A percentile compares a stretch with the other conserved stretches of the same genome.
These are phyloP conservation scores for Closterium sp. DNA, from an alignment of 139 green algal genomes.

Conservation along the genomic window DNA sequence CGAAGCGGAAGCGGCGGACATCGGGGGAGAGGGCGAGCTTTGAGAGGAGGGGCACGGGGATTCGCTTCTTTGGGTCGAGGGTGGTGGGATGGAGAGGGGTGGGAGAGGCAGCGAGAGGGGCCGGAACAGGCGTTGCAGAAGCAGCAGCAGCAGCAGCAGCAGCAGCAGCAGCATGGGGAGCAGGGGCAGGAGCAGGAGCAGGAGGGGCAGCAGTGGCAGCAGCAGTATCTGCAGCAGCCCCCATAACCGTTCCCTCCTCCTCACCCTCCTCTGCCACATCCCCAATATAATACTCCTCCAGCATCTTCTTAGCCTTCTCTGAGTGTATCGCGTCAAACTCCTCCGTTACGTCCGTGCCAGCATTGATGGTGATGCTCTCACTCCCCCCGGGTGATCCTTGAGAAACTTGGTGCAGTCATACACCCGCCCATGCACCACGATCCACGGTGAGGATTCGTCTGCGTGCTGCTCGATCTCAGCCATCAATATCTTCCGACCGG, in stretches of 20 bases:
- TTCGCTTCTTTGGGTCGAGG: constrained; percentile 77
- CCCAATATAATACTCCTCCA: constrained; percentile 55
- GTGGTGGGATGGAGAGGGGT: constrained; percentile 48
- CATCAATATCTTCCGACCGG: constrained; percentile 58
- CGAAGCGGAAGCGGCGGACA: constrained; percentile 87
- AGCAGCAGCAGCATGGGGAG: background rate
- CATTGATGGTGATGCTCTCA: constrained; percentile 61
- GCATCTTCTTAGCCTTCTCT: constrained; percentile 49
- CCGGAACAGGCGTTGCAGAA: background rate
- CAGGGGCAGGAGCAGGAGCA: background rate
- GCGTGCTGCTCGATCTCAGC: constrained; percentile 75
- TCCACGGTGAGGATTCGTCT: constrained; percentile 79
- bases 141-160: background rate
- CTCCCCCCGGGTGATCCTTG: constrained; percentile 59
- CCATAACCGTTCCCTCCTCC: background rate
- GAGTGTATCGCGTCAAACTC: constrained; percentile 65
- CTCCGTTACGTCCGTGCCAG: constrained; percentile 59
- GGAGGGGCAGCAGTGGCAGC: background rate
- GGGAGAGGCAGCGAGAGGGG: background rate
- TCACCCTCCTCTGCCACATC: constrained; percentile 5
- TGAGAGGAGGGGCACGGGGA: constrained; percentile 75
- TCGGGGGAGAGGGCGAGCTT: constrained; percentile 82
- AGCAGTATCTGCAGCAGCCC: background rate
- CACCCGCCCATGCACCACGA: constrained; percentile 82
- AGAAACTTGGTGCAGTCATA: constrained; percentile 61